phyloP scores from a whole-genome alignment of 2,329 filamentous ascomycete genomes.

The Fusarium sambucinum region DNA sequence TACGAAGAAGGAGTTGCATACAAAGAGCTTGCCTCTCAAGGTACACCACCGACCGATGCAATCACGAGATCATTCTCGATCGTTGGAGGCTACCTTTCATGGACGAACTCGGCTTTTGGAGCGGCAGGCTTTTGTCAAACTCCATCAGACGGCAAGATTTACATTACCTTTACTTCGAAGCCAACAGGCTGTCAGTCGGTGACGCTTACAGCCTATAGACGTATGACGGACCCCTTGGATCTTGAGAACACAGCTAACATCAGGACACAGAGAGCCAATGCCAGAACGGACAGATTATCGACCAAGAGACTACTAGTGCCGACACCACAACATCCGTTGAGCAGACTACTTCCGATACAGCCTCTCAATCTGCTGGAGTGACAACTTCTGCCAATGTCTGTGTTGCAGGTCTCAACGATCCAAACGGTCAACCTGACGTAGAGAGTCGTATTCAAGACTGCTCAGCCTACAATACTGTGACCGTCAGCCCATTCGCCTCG shows the following conservation, averaged over 20 bases:
- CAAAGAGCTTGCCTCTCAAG: background rate
- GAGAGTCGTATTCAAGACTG: slow-evolving; percentile 22
- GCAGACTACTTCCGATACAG: background rate
- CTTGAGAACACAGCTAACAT: background rate
- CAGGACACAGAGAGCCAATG: slow-evolving; percentile 3
- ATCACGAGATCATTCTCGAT: background rate
- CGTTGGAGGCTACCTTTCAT: background rate
- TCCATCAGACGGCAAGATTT: slow-evolving; percentile 3
- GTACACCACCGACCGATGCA: background rate
- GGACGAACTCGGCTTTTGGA: background rate
- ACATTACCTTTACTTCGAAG: background rate
- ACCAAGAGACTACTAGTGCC: background rate
- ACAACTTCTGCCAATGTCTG: background rate
- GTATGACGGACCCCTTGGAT: background rate
- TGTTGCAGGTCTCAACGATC: background rate
- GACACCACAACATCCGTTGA: background rate
- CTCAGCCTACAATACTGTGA: slow-evolving; percentile 13
- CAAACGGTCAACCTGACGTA: slow-evolving; percentile 5
- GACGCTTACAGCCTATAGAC: background rate
- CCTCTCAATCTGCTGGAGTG: background rate
- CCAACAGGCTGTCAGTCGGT: background rate
- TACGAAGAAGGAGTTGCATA: background rate
- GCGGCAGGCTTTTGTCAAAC: slow-evolving; percentile 9
- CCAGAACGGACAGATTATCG: slow-evolving; percentile 20
- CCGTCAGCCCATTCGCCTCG: slow-evolving; percentile 29